Evolutionary conservation across 225 moss, liverwort and hornwort species (phyloP), one percentile per base, ranked within the genome.

Genomic region (Sphagnum tenellum): DNA sequence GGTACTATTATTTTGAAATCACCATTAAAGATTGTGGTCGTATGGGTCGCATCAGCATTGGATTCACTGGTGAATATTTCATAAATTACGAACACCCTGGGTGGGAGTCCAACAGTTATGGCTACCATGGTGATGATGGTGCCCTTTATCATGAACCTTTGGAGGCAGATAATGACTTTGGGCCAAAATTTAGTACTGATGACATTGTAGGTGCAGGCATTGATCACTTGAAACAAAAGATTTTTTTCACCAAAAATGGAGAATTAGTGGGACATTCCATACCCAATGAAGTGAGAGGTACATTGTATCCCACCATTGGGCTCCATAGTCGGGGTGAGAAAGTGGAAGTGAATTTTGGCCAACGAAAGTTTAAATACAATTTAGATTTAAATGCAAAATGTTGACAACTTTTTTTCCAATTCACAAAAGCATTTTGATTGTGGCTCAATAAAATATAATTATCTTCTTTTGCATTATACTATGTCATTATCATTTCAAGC

Each of bases 161-260:
- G n/a, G n/a, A n/a, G n/a, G n/a, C n/a, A n/a, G n/a, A n/a, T n/a
- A n/a, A n/a, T n/a, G n/a, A n/a, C n/a, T n/a, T n/a, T n/a, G 92
- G 76, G 47, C 86, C 79, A 49, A 75, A 66, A 12, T 95, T 88
- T 64, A 79, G 92, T 0, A 80, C 92, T 46, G 92, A 88, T 50
- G 95, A 95, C 64, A 89, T 81, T 8, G 95, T 92, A 50, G 95
- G 95, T 59, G 95, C 92, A 4, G 95, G 95, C 46, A 95, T 95
- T 81, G 92, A 95, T 79, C 92, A 95, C 65, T 86, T 82, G 68
- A 70, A 88, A 3, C 89, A 92, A 76, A 86, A 92, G 81, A 78
- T 95, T 13, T 95, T 95, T 75, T 95, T 95, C 75, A 92, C 95
- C 0, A 82, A 79, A 13, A 95, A 95, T 66, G 95, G 95, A 45